phyloP scores from a whole-genome alignment of 2,329 filamentous ascomycete genomes.

The Scedosporium aurantiacum region DNA sequence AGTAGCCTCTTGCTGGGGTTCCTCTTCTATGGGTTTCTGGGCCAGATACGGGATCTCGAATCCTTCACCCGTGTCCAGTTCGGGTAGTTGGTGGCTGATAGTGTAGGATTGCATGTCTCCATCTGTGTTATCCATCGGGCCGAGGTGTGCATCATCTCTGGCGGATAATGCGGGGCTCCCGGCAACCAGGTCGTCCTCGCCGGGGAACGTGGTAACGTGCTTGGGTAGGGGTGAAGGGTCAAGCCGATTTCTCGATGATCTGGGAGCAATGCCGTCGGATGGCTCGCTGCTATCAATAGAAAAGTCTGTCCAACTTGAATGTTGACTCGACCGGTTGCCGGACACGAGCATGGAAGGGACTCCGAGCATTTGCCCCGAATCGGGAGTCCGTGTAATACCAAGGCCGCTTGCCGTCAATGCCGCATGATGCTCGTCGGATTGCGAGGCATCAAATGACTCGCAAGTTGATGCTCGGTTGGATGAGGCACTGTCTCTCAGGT shows the following conservation, averaged over 20 bases:
- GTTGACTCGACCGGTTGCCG: conserved; percentile 39
- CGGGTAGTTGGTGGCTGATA: conserved; percentile 30
- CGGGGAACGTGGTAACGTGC: not conserved
- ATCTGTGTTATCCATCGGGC: not conserved
- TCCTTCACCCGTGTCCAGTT: conserved; percentile 38
- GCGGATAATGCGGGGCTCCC: not conserved
- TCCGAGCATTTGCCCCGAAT: conserved; percentile 32
- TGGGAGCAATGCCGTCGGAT: not conserved
- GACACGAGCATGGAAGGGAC: conserved; percentile 33
- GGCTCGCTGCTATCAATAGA: conserved; percentile 41
- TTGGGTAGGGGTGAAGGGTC: conserved; percentile 2
- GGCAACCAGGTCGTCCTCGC: not conserved
- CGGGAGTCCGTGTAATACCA: conserved; percentile 14
- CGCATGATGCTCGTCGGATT: conserved; percentile 14
- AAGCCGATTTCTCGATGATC: not conserved
- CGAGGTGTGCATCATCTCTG: not conserved
- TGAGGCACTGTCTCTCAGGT: conserved; percentile 11
- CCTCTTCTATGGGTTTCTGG: conserved; percentile 15
- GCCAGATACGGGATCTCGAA: conserved; percentile 38
- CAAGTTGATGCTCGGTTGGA: conserved; percentile 28
- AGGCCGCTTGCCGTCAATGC: not conserved
- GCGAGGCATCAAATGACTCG: conserved; percentile 25
- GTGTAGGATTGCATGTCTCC: not conserved
- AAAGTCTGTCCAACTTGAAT: conserved; percentile 50
- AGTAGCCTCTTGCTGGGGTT: conserved; percentile 11